These are phyloP conservation scores for Moesziomyces parantarcticus DNA, from an alignment of 1,284 basidiomycete species.

Conservation along the genomic window DNA sequence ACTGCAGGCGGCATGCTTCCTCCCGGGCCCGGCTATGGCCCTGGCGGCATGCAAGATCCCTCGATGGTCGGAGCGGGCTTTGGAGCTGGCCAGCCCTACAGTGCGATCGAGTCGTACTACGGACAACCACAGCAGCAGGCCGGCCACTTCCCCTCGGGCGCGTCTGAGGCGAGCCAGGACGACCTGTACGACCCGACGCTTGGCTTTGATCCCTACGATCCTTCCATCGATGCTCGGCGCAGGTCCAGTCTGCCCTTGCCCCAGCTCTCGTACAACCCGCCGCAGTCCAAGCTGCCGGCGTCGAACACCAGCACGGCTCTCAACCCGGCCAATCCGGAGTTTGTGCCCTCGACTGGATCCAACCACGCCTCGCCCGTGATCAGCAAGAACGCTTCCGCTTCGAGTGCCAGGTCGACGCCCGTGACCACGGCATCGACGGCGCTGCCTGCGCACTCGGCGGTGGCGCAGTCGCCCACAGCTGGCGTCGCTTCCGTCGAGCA, in stretches of 20 bases:
- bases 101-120: conserved; percentile 23
- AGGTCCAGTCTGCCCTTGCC: conserved; percentile 45
- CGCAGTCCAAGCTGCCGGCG: conserved; percentile 15
- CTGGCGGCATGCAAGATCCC: conserved; percentile 23
- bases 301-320: conserved; percentile 24
- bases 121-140: conserved; percentile 12
- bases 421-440: conserved; percentile 5
- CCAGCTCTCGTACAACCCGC: conserved; percentile 19
- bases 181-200: conserved; percentile 47
- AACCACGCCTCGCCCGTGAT: conserved; percentile 42
- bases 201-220: conserved; percentile 47
- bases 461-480: conserved; percentile 29
- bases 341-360: conserved; percentile 48
- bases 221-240: conserved; percentile 36
- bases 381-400: conserved; percentile 17
- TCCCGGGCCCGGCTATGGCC: conserved; percentile 12
- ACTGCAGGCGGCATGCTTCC: conserved; percentile 23
- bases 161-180: conserved; percentile 42
- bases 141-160: conserved; percentile 29
- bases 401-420: not conserved
- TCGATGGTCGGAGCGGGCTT: conserved; percentile 26
- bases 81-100: conserved; percentile 13
- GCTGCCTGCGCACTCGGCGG: conserved; percentile 11
- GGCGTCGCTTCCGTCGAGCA: conserved; percentile 37
- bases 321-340: conserved; percentile 55